Evolutionary conservation across 495 filamentous ascomycete genomes (phyloP).

Genomic region (Penicillium psychrofluorescens): DNA sequence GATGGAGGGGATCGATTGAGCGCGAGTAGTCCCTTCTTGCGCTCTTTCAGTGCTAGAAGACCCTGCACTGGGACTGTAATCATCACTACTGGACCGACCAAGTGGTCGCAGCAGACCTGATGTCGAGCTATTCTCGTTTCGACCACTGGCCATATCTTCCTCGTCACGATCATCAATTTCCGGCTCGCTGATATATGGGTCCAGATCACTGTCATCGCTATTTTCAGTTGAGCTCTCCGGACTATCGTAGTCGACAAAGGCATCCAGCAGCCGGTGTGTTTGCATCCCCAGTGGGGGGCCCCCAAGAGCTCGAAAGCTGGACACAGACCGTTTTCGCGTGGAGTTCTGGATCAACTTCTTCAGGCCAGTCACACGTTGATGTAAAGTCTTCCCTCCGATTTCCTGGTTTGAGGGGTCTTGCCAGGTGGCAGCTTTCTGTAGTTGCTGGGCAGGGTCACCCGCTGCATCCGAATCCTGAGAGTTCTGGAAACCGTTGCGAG

Average conservation of each 20-base stretch:
- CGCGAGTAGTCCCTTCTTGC: not conserved
- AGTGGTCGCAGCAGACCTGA: not conserved
- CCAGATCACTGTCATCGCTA: slow-evolving; percentile 37
- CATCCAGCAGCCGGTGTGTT: slow-evolving; percentile 62
- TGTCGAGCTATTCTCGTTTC: slow-evolving; percentile 1
- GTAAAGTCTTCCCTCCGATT: slow-evolving; percentile 31
- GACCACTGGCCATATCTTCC: slow-evolving; percentile 19
- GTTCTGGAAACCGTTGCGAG: slow-evolving; percentile 36
- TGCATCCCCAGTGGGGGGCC: slow-evolving; percentile 67
- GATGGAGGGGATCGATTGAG: slow-evolving; percentile 30
- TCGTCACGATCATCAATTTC: slow-evolving; percentile 28
- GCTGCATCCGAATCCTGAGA: slow-evolving; percentile 8
- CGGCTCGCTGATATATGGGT: slow-evolving; percentile 28
- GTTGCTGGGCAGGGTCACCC: slow-evolving; percentile 11
- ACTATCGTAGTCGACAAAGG: slow-evolving; percentile 51
- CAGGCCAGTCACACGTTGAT: slow-evolving; percentile 40
- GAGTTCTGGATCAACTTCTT: slow-evolving; percentile 39
- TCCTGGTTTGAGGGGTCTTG: slow-evolving; percentile 49
- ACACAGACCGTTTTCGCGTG: slow-evolving; percentile 56
- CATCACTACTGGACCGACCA: not conserved
- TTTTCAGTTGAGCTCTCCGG: slow-evolving; percentile 41
- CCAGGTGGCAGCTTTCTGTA: slow-evolving; percentile 36
- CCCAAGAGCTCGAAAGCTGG: slow-evolving; percentile 52
- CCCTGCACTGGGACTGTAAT: slow-evolving; percentile 7
- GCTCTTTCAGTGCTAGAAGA: slow-evolving; percentile 3